These are phyloP conservation scores for Garcia nutans DNA, from an alignment of 345 rosid species.

Conservation along the genomic window DNA sequence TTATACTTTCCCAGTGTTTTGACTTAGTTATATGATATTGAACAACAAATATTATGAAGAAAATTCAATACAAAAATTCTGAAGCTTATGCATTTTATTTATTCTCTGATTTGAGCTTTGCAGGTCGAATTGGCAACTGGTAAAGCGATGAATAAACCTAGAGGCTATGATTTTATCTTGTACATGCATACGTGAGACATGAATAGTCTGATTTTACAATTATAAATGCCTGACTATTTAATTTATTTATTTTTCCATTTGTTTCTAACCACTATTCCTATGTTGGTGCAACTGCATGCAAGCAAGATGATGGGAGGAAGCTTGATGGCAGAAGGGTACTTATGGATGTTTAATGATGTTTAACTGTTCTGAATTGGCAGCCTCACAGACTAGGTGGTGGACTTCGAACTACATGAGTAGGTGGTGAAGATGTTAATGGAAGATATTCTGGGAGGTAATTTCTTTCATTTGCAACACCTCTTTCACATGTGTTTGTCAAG, in stretches of 20 bases:
- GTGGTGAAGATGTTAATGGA: conserved; percentile 76
- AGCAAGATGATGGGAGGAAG: conserved; percentile 99
- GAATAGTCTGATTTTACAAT: conserved; percentile 58
- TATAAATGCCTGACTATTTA: background rate
- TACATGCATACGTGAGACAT: conserved; percentile 92
- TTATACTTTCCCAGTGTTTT: conserved; percentile 28
- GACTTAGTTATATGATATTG: conserved; percentile 26
- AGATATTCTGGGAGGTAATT: conserved; percentile 45
- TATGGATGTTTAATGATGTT: conserved; percentile 97
- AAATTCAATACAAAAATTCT: background rate
- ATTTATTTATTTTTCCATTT: background rate
- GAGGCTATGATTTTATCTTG: conserved; percentile 95
- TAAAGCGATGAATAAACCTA: conserved; percentile 74
- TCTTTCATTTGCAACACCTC: background rate
- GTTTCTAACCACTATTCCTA: conserved; percentile 15
- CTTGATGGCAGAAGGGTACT: conserved; percentile 97
- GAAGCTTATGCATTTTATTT: conserved; percentile 22
- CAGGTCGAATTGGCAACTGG: conserved; percentile 84
- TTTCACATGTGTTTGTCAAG: background rate
- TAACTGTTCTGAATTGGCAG: conserved; percentile 99
- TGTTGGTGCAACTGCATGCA: conserved; percentile 73
- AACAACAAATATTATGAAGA: background rate
- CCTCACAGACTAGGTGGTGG: conserved; percentile 99
- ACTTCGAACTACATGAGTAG: conserved; percentile 86
- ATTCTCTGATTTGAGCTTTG: conserved; percentile 37